These are phyloP conservation scores for Colletotrichum aenigma DNA, from an alignment of 2,329 filamentous ascomycete species.

Conservation along the genomic window DNA sequence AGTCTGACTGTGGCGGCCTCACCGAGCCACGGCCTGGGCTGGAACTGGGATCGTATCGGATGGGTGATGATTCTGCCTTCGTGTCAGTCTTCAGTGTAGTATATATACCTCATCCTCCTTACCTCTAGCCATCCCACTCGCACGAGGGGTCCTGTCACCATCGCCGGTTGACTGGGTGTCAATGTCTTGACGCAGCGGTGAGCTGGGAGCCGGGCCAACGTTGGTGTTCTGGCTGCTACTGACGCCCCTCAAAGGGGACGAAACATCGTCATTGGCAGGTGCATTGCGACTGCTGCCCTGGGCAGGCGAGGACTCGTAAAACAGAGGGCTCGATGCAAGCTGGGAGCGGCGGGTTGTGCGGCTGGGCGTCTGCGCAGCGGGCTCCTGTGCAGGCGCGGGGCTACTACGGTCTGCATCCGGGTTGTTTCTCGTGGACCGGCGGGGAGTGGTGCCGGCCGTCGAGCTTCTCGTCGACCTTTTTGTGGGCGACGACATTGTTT, in stretches of 20 bases:
- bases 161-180: slow-evolving; percentile 57
- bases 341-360: slow-evolving; percentile 50
- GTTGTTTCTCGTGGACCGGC: slow-evolving; percentile 33
- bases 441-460: slow-evolving; percentile 45
- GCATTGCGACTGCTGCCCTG: slow-evolving; percentile 30
- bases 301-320: slow-evolving; percentile 64
- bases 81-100: not conserved
- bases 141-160: slow-evolving; percentile 73
- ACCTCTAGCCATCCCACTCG: slow-evolving; percentile 69
- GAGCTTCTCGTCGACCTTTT: slow-evolving; percentile 56
- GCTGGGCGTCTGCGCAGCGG: slow-evolving; percentile 42
- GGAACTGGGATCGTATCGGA: slow-evolving; percentile 89
- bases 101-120: slow-evolving; percentile 26
- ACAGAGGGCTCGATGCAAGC: slow-evolving; percentile 79
- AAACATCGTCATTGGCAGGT: slow-evolving; percentile 41
- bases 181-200: slow-evolving; percentile 63
- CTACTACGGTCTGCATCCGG: slow-evolving; percentile 46
- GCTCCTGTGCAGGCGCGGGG: slow-evolving; percentile 34
- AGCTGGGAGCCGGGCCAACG: slow-evolving; percentile 53
- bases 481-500: slow-evolving; percentile 46
- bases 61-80: slow-evolving; percentile 82
- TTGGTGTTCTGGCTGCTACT: slow-evolving; percentile 59
- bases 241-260: slow-evolving; percentile 62
- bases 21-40: slow-evolving; percentile 71
- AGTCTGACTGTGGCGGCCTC: slow-evolving; percentile 68